Base-by-base conservation (phyloP, 2,329 filamentous ascomycete species). In the Aspergillus bombycis region DNA sequence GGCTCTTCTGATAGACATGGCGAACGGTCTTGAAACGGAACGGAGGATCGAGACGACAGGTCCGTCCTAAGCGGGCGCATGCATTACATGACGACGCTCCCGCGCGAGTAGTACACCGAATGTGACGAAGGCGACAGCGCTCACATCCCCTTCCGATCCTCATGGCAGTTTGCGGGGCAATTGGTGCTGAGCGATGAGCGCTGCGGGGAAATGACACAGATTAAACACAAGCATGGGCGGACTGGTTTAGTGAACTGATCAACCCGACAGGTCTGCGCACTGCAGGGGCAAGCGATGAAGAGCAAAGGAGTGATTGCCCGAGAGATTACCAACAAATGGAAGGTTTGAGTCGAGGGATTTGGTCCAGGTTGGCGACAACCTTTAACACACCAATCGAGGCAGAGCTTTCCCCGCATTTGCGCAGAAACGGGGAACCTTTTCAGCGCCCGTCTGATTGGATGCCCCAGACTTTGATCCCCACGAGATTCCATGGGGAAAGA, bases 101-200 rank as follows among this genome's bases (percentile, higher is more conserved):
- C 1, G 62, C 41, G 8, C 67, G 66, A 52, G 75, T 70, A 8
- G 71, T 72, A 53, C 75, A 76, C 57, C 73, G 72, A 38, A 76
- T 75, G 70, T 77, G 75, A 65, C 75, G 75, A 74, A 74, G 62
- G 36, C 75, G 75, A 71, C 75, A 77, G 64, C 71, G 67, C 65
- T 65, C 71, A 71, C 75, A 77, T 62, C 75, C 75, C 64, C 70
- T 73, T 58, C 71, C 70, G 62, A 75, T 73, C 68, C 74, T 72
- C 74, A 75, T 75, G 62, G 64, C 67, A 68, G 53, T 61, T 46
- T 60, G 57, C 56, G 60, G 50, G 60, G 64, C 52, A 54, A 30
- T 41, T 30, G 57, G 41, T 57, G 56, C 57, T 62, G 58, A 60
- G 66, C 55, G 56, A 56, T 63, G 46, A 60, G 64, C 62, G 52